Evolutionary conservation across 1,139 yeast genomes (phyloP).

Genomic region (Scheffersomyces segobiensis): DNA sequence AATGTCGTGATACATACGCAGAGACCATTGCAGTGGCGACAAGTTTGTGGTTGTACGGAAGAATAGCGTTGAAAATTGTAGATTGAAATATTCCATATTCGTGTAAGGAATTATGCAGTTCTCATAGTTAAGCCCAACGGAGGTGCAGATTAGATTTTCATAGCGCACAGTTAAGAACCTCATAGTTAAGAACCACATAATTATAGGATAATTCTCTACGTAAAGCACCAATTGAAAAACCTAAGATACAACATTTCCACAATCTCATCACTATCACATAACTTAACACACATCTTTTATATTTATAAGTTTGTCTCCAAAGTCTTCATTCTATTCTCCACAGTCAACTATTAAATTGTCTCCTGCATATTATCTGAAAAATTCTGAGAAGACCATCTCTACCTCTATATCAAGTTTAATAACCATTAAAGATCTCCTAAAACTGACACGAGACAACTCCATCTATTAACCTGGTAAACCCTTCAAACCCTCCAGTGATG

Average conservation of each 20-base stretch:
- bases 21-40: slow-evolving; percentile 18
- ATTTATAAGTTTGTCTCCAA: not conserved
- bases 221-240: not conserved
- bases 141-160: not conserved
- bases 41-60: not conserved
- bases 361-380: not conserved
- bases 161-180: not conserved
- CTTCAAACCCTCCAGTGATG: not conserved
- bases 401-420: not conserved
- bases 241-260: too few relatives aligned
- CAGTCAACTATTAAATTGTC: not conserved
- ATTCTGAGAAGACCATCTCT: slow-evolving; percentile 5
- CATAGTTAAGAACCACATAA: not conserved
- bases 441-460: not conserved
- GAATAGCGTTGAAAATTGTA: not conserved
- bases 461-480: not conserved
- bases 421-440: not conserved
- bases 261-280: too few relatives aligned
- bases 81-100: not conserved
- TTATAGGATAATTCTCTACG: not conserved
- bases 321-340: not conserved
- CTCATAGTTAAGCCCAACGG: not conserved
- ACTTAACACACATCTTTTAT: not conserved
- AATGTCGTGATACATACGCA: slow-evolving; percentile 24
- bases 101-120: not conserved